phyloP scores from a whole-genome alignment of 169 alveolate species.

The Eimeria nieschulzi region DNA sequence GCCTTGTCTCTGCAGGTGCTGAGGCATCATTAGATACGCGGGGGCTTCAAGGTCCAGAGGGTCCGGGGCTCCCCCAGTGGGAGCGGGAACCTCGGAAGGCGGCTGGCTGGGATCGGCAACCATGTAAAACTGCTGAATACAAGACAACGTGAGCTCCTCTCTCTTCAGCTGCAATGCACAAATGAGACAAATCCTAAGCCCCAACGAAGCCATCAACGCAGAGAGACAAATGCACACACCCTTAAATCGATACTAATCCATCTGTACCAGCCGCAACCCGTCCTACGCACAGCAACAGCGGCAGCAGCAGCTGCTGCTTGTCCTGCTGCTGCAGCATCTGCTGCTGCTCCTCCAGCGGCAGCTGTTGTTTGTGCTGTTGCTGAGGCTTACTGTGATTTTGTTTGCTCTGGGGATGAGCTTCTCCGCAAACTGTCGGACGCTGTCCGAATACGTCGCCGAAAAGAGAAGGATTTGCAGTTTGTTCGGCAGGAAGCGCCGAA shows the following conservation, averaged over 20 bases:
- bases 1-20: background rate
- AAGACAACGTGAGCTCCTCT: slow-evolving; percentile 95
- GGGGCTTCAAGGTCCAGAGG: background rate
- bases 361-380: background rate
- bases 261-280: background rate
- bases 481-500: slow-evolving; percentile 83
- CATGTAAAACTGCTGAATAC: slow-evolving; percentile 94
- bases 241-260: slow-evolving; percentile 58
- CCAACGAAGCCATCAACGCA: background rate
- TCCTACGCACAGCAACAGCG: background rate
- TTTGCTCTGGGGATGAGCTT: slow-evolving; percentile 90
- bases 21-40: background rate
- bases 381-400: slow-evolving; percentile 70
- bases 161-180: slow-evolving; percentile 87
- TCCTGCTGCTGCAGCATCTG: background rate
- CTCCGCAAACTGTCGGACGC: slow-evolving; percentile 89
- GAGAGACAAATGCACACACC: background rate
- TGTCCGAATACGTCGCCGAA: slow-evolving; percentile 93
- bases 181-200: background rate
- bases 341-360: background rate
- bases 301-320: background rate
- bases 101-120: slow-evolving; percentile 67
- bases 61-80: slow-evolving; percentile 2
- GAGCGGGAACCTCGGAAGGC: background rate
- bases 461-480: slow-evolving; percentile 87